Conservation (phyloP, 805 yeast species). For the Ogataea nakhonphanomensis region DNA sequence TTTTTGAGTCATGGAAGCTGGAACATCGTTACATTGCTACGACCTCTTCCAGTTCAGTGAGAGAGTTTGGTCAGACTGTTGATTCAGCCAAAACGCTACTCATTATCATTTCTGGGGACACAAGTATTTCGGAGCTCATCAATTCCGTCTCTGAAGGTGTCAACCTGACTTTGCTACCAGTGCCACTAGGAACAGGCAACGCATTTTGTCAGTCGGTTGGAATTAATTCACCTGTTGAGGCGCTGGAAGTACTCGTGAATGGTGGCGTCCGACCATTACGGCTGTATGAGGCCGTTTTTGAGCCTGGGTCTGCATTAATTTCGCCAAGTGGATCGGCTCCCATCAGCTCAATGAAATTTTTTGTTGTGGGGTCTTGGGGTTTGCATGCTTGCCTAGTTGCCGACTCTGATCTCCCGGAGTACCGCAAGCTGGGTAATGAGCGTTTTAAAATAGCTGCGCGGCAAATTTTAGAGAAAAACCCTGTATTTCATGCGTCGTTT, state of each 20-base stretch:
- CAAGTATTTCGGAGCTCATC: constrained; percentile 73
- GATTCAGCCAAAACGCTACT: constrained; percentile 38
- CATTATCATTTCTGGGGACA: constrained; percentile 79
- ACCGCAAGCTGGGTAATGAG: constrained; percentile 59
- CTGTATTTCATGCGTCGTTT: constrained; percentile 45
- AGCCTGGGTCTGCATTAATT: constrained; percentile 29
- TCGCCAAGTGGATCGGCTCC: background rate
- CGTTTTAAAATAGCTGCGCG: constrained; percentile 71
- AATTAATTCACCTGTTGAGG: constrained; percentile 29
- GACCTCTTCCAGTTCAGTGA: constrained; percentile 35
- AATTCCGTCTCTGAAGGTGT: constrained; percentile 37
- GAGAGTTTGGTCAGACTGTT: constrained; percentile 36
- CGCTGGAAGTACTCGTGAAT: constrained; percentile 36
- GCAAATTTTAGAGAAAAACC: constrained; percentile 47
- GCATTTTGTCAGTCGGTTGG: constrained; percentile 67
- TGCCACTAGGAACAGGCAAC: constrained; percentile 88
- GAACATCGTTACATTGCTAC: constrained; percentile 40
- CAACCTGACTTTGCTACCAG: constrained; percentile 29
- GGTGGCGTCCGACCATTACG: constrained; percentile 33
- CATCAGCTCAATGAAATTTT: constrained; percentile 31
- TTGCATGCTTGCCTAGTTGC: constrained; percentile 85
- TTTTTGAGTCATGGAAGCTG: constrained; percentile 40
- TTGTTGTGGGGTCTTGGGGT: constrained; percentile 79
- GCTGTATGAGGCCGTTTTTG: constrained; percentile 43
- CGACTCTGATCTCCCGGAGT: constrained; percentile 66